Conservation (phyloP, 805 yeast genomes). For the Saturnispora bothae region DNA sequence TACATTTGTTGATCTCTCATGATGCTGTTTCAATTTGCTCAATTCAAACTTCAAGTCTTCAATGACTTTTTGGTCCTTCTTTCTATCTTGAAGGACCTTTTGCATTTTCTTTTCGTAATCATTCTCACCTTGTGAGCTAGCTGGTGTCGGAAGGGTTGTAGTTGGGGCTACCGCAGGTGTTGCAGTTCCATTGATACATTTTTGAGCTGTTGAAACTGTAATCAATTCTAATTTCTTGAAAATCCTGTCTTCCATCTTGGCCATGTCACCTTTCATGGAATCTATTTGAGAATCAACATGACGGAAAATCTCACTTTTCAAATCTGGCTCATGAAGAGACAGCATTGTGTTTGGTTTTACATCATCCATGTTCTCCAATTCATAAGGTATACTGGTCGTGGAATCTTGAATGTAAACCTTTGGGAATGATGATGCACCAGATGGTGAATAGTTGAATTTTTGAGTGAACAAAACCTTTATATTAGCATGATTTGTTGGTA, state of each 20-base stretch:
- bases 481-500: slow-evolving; percentile 41
- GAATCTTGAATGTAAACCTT: slow-evolving; percentile 65
- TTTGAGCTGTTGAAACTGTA: slow-evolving; percentile 5
- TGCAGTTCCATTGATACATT: background rate
- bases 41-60: slow-evolving; percentile 47
- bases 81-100: slow-evolving; percentile 7
- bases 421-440: slow-evolving; percentile 43
- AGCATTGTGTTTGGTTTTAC: slow-evolving; percentile 51
- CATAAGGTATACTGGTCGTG: slow-evolving; percentile 53
- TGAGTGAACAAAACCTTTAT: slow-evolving; percentile 71
- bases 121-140: slow-evolving; percentile 4
- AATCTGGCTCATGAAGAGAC: slow-evolving; percentile 40
- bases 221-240: slow-evolving; percentile 17
- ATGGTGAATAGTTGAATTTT: slow-evolving; percentile 73
- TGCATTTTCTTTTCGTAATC: slow-evolving; percentile 11
- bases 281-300: slow-evolving; percentile 23
- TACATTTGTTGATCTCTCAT: slow-evolving; percentile 31
- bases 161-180: background rate
- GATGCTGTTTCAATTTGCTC: slow-evolving; percentile 47
- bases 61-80: slow-evolving; percentile 24
- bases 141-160: background rate
- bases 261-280: slow-evolving; percentile 20
- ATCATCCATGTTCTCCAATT: slow-evolving; percentile 68
- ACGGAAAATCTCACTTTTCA: slow-evolving; percentile 16
- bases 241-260: slow-evolving; percentile 19